Evolutionary conservation across 176 grass and related monocot genomes (phyloP).

Genomic region (Ensete glaucum): DNA sequence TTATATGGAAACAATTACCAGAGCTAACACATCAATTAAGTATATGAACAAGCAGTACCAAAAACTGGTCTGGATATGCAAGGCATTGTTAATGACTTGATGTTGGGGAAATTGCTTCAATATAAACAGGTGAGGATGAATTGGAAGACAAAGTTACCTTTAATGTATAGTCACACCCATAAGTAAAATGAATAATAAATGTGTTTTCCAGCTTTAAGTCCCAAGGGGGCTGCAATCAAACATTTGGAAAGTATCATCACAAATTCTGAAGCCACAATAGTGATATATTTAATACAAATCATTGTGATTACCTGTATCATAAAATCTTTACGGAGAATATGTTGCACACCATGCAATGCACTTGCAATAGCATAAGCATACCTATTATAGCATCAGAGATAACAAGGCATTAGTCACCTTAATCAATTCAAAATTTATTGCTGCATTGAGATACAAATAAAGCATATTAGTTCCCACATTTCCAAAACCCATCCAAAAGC

Average conservation of each 20-base stretch:
- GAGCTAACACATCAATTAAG: neutral
- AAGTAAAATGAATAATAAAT: slow-evolving; percentile 90
- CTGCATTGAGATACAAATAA: slow-evolving; percentile 1
- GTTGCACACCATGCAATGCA: slow-evolving; percentile 94
- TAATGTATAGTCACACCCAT: slow-evolving; percentile 81
- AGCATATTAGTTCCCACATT: slow-evolving; percentile 52
- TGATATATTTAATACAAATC: neutral
- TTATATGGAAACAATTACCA: neutral
- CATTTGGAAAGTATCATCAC: slow-evolving; percentile 5
- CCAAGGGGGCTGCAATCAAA: slow-evolving; percentile 73
- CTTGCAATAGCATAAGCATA: slow-evolving; percentile 97
- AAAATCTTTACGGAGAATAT: slow-evolving; percentile 93
- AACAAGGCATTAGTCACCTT: neutral
- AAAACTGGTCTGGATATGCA: slow-evolving; percentile 5
- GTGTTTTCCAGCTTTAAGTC: slow-evolving; percentile 49
- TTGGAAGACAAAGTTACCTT: slow-evolving; percentile 36
- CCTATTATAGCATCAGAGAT: slow-evolving; percentile 35
- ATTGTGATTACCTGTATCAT: slow-evolving; percentile 84
- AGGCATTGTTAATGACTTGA: neutral
- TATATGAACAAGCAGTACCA: slow-evolving; percentile 15
- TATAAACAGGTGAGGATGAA: neutral
- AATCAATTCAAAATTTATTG: neutral
- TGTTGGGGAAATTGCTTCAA: neutral
- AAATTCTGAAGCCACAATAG: neutral
- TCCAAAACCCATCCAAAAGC: slow-evolving; percentile 99